Evolutionary conservation across 116 monocot genomes (phyloP), one percentile per base, ranked within the genome.

Genomic region (Posidonia oceanica): DNA sequence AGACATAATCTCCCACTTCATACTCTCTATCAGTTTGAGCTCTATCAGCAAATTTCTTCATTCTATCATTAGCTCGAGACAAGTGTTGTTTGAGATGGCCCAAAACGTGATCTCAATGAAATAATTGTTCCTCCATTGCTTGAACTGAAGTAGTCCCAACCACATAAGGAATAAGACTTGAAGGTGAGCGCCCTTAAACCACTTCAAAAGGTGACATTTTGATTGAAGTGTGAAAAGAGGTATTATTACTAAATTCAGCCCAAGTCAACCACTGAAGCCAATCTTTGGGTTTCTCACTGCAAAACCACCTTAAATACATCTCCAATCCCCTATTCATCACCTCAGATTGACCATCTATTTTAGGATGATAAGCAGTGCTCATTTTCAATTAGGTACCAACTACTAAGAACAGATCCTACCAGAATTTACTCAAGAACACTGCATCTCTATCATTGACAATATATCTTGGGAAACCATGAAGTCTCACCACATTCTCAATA

Each of bases 201-300:
- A 53, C 41, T 40, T 74, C n/a, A 40, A 65, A 74, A 2, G 74
- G 74, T 4, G 54, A 55, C 3, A 18, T 66, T 17, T 38, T 3
- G 2, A 3, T 15, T 1, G 5, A 0, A 1, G 15, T 6, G 6
- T 74, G 56, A 4, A 39, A 66, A 0, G 37, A 10, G 0, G 57
- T 64, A 11, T 64, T 74, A 20, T 74, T 57, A 4, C 55, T 17
- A 8, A 51, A 74, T 66, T 74, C 17, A 7, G 0, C 65, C 64
- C 66, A 74, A 0, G n/a, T 10, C 12, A 74, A 2, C 11, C 55
- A 56, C 2, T 23, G 17, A 0, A 6, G n/a, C 74, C 65, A 65
- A 5, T 41, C 29, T 2, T 63, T 42, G 0, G 63, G 36, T 39
- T 14, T 44, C 15, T 8, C 0, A 18, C 14, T 6, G 11, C 5